Conservation (phyloP, 345 rosid genomes). For the Gossypium rotundifolium region DNA sequence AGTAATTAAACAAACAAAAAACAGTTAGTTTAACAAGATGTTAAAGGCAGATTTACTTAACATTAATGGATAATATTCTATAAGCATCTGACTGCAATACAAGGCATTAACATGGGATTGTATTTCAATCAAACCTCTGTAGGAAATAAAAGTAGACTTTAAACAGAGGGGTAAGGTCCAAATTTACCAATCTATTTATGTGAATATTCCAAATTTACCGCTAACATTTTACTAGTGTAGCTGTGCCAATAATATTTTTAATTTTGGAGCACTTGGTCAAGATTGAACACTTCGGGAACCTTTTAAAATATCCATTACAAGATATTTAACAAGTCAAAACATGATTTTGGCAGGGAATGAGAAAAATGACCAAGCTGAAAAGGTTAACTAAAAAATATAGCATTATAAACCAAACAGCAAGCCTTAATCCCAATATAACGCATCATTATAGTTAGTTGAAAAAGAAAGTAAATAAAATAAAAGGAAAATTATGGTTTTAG, state of each 20-base stretch:
- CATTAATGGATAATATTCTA: background rate
- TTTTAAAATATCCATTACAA: background rate
- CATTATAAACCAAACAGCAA: too few relatives aligned
- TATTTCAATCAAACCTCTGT: background rate
- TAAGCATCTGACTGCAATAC: background rate
- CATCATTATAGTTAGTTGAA: background rate
- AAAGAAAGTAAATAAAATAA: background rate
- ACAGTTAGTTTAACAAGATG: background rate
- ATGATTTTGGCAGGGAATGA: background rate
- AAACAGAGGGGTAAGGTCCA: background rate
- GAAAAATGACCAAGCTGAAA: background rate
- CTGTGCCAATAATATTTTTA: background rate
- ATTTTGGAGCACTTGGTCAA: background rate
- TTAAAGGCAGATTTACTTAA: background rate
- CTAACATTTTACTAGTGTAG: background rate
- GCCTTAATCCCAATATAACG: too few relatives aligned
- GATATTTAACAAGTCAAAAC: background rate
- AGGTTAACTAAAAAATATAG: too few relatives aligned
- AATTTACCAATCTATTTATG: too few relatives aligned
- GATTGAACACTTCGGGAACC: background rate
- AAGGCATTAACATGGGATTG: background rate
- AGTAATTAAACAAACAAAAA: background rate
- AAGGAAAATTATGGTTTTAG: background rate
- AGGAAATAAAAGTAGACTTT: background rate
- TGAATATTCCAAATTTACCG: background rate